Evolutionary conservation across 2,329 filamentous ascomycete species (phyloP).

Genomic region (Trichoderma aggressivum): DNA sequence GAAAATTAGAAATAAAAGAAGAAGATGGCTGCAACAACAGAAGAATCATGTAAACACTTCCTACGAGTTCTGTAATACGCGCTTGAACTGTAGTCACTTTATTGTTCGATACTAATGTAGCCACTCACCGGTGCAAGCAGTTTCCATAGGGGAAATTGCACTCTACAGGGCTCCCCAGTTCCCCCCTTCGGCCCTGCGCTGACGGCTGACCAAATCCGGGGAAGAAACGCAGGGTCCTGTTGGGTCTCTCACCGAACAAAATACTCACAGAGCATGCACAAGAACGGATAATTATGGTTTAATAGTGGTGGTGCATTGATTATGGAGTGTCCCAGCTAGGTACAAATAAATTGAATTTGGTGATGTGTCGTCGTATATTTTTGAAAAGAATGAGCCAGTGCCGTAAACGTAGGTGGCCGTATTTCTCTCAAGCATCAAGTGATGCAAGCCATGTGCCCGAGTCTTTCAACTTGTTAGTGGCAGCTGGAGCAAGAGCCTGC

Average conservation of each 20-base stretch:
- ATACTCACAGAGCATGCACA: background rate
- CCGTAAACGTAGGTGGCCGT: background rate
- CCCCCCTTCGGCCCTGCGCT: background rate
- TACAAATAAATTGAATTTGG: background rate
- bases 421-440: background rate
- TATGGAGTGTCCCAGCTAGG: background rate
- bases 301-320: background rate
- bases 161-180: background rate
- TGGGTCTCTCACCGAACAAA: background rate
- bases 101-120: no score
- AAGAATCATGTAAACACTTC: no score
- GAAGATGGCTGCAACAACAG: no score
- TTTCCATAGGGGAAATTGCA: background rate
- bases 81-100: no score
- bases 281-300: background rate
- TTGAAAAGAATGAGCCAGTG: background rate
- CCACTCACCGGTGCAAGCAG: background rate
- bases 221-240: background rate
- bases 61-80: no score
- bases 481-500: conserved; percentile 34
- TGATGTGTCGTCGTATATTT: background rate
- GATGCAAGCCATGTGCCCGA: background rate
- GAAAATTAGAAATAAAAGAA: no score
- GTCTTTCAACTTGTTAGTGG: conserved; percentile 1
- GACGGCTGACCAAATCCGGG: background rate